These are phyloP conservation scores for Paramecium caudatum DNA, from an alignment of 73 alveolate species.

Conservation along the genomic window DNA sequence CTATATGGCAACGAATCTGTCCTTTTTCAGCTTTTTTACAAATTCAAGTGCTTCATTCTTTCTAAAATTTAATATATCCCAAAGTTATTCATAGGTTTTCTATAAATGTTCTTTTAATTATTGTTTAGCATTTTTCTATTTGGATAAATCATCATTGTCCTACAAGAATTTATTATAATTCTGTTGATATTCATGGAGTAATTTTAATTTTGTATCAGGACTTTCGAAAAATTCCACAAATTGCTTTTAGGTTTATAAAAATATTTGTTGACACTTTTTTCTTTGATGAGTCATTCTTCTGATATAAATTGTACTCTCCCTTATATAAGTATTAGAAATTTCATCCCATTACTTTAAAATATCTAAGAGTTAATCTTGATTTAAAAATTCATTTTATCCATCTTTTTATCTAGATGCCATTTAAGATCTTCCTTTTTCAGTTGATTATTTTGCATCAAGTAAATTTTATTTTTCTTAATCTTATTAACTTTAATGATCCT, in stretches of 20 bases:
- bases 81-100: conserved; percentile 34
- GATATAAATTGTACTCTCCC: conserved; percentile 12
- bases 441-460: conserved; percentile 50
- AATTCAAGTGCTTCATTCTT: conserved; percentile 41
- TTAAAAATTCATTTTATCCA: conserved; percentile 20
- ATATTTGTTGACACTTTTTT: not conserved
- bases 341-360: conserved; percentile 65
- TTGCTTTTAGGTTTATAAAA: not conserved
- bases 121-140: conserved; percentile 56
- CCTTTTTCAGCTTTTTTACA: conserved; percentile 37
- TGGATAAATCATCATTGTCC: conserved; percentile 63
- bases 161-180: conserved; percentile 31
- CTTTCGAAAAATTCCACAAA: conserved; percentile 55
- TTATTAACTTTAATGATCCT: not conserved
- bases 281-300: conserved; percentile 49
- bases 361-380: conserved; percentile 7
- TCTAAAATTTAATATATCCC: conserved; percentile 42
- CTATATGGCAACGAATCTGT: conserved; percentile 41
- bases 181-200: conserved; percentile 19
- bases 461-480: not conserved
- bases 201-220: conserved; percentile 20
- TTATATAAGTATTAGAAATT: conserved; percentile 22
- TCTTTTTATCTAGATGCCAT: conserved; percentile 31
- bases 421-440: conserved; percentile 49
- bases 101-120: conserved; percentile 51